Evolutionary conservation across 1,284 basidiomycete species (phyloP), one percentile per base, ranked within the genome.

Genomic region (Tetrapyrgos nigripes): DNA sequence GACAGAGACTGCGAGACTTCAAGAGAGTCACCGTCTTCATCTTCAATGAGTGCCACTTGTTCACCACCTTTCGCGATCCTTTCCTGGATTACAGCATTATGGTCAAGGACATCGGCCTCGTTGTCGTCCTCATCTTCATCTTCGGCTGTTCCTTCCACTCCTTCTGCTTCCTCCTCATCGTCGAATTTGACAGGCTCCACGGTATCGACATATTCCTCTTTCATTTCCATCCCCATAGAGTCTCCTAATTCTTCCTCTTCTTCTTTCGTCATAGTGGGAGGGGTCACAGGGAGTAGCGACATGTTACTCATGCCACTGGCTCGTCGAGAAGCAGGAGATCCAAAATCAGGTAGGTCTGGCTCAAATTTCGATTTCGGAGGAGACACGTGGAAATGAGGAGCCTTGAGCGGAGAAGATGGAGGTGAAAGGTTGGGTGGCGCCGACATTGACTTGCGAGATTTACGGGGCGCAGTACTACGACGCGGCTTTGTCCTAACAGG

Each of bases 371-470:
- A 79, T 63, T 83, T 77, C 1, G 79, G 79, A 3, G 82, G 73
- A 10, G 72, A 73, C 21, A 61, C 48, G 64, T 55, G 53, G 44
- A 58, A 62, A 13, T 53, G 40, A 5, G 63, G 63, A 29, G 62
- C 57, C 59, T 61, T 73, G 49, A 48, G 58, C 57, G 76, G 81
- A 47, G 82, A 79, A 63, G 75, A 73, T 9, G 79, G 77, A 19
- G 80, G 72, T 23, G 76, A 72, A 57, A 82, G 70, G 66, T 89
- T 83, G 1, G 91, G 89, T 26, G 90, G 90, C 4, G 86, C 88
- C 17, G 91, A 91, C 64, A 83, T 79, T 2, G 89, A 88, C 71
- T 89, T 87, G 47, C 88, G 84, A 23, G 84, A 80, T 60, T 80
- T 84, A 50, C 77, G 84, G 19, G 81, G 77, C 14, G 71, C 75